These are phyloP conservation scores for Eragrostis nindensis DNA, from an alignment of 176 grass and related monocot genomes.

Conservation along the genomic window DNA sequence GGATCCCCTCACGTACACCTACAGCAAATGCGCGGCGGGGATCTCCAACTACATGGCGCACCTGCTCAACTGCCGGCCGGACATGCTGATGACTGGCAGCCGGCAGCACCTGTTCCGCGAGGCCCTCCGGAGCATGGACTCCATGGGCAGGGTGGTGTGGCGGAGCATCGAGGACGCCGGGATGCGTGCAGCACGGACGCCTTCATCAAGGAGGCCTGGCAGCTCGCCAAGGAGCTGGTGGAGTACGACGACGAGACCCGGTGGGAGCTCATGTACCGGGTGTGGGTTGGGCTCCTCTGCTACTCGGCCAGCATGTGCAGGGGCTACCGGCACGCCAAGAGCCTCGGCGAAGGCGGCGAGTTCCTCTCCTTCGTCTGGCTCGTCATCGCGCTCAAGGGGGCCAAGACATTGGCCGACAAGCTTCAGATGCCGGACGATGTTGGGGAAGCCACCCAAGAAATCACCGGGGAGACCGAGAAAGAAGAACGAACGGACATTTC, in stretches of 20 bases:
- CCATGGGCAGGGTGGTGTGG: background rate
- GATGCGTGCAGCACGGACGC: no score
- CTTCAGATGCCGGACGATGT: background rate
- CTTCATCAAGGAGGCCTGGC: no score
- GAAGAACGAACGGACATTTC: no score
- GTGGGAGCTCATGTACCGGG: background rate
- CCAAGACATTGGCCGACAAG: background rate
- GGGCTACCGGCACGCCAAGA: background rate
- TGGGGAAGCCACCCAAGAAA: no score
- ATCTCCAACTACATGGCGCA: no score
- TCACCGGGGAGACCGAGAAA: no score
- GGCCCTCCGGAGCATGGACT: background rate
- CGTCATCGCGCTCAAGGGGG: background rate
- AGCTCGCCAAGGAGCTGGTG: background rate
- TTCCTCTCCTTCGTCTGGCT: background rate
- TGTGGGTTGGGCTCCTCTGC: conserved; percentile 15
- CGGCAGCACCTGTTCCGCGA: background rate
- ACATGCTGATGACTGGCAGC: background rate
- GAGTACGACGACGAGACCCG: background rate
- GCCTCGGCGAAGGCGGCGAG: background rate
- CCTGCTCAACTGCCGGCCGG: no score
- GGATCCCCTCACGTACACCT: no score
- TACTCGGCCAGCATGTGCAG: background rate
- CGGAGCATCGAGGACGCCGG: background rate
- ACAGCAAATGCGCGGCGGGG: no score